Conservation (phyloP, 2,329 filamentous ascomycete genomes). For the Alternaria sp. region DNA sequence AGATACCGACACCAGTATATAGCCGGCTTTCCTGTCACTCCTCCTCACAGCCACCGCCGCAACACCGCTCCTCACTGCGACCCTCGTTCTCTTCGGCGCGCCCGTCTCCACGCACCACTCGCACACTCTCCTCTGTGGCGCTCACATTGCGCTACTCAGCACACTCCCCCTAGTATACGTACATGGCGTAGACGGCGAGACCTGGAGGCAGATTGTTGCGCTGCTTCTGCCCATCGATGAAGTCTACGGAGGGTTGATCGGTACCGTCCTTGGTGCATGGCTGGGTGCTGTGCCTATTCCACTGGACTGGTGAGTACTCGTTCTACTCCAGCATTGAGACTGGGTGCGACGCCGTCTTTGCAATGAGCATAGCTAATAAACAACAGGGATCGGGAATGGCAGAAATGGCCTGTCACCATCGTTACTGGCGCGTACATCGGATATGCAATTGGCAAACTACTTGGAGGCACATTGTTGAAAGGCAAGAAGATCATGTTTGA, state of each 20-base stretch:
- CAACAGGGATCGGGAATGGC: conserved; percentile 88
- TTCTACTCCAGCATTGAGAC: no score
- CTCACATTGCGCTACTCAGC: conserved; percentile 81
- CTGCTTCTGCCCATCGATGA: conserved; percentile 80
- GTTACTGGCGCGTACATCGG: conserved; percentile 83
- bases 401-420: conserved; percentile 95
- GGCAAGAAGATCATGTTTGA: conserved; percentile 58
- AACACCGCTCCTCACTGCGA: conserved; percentile 65
- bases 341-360: neutral
- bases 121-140: conserved; percentile 81
- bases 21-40: conserved; percentile 77
- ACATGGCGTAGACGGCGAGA: conserved; percentile 75
- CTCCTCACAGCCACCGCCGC: conserved; percentile 64
- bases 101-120: conserved; percentile 81
- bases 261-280: conserved; percentile 84
- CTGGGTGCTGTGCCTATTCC: conserved; percentile 94
- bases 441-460: conserved; percentile 72
- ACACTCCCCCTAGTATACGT: conserved; percentile 84
- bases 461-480: conserved; percentile 61
- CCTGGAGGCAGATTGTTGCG: conserved; percentile 75
- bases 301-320: conserved; percentile 75
- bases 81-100: conserved; percentile 88
- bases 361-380: neutral
- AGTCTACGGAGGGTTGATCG: conserved; percentile 82
- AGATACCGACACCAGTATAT: neutral